Conservation (phyloP, 2,329 filamentous ascomycete species). For the Verticillium albo-atrum region DNA sequence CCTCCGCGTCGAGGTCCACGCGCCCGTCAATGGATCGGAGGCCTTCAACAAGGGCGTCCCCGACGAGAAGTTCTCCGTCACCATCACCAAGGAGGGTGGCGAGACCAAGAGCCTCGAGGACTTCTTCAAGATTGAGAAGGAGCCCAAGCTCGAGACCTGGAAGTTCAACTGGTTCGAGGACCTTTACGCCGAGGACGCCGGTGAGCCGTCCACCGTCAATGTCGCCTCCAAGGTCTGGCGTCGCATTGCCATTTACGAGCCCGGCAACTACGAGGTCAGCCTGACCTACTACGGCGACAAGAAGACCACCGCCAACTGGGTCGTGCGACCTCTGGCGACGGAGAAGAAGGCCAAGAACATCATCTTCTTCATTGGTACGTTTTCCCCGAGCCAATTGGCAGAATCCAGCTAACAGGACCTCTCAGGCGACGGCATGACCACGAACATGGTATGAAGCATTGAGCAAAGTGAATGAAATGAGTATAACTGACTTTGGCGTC, state of each 20-base stretch:
- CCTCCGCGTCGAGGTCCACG: slow-evolving; percentile 77
- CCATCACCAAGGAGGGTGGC: slow-evolving; percentile 61
- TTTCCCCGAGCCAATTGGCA: background rate
- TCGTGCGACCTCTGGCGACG: slow-evolving; percentile 65
- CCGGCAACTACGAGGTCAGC: slow-evolving; percentile 73
- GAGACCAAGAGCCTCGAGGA: slow-evolving; percentile 50
- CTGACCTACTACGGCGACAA: slow-evolving; percentile 70
- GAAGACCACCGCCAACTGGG: slow-evolving; percentile 71
- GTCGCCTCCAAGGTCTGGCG: slow-evolving; percentile 78
- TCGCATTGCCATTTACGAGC: slow-evolving; percentile 69
- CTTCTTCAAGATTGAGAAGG: slow-evolving; percentile 68
- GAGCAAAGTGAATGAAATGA: background rate
- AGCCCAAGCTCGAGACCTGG: slow-evolving; percentile 76
- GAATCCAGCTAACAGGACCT: background rate
- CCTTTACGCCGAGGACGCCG: slow-evolving; percentile 69
- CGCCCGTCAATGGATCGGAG: slow-evolving; percentile 76
- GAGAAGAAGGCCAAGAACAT: slow-evolving; percentile 79
- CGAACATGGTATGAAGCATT: slow-evolving; percentile 54
- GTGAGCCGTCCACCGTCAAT: slow-evolving; percentile 68
- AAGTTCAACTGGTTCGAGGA: slow-evolving; percentile 83
- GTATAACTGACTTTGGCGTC: background rate
- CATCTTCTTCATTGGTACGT: slow-evolving; percentile 72
- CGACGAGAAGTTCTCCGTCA: slow-evolving; percentile 72
- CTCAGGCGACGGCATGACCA: slow-evolving; percentile 57
- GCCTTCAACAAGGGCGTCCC: slow-evolving; percentile 64